Base-by-base conservation (phyloP, 805 yeast genomes). In the Candida coquimbonensis region DNA sequence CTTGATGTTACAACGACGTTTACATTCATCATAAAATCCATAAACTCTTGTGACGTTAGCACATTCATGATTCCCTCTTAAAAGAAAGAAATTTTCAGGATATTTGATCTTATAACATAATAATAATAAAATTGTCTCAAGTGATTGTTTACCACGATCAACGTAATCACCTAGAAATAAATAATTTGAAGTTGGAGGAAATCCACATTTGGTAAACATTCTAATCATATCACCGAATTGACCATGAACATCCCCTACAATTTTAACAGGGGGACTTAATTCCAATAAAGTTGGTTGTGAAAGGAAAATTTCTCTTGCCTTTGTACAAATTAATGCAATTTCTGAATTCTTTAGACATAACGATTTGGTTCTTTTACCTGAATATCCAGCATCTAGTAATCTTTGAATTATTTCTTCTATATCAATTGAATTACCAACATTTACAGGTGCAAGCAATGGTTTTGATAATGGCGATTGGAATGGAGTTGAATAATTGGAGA, bases 141-240 rank as follows among this genome's bases (percentile, higher is more conserved):
- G 72, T 27, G 96, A 87, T 73, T 93, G 98, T 65, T 90, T 89
- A 61, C 99, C 99, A 75, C 99, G 83, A 73, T 91, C 99, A 56
- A 91, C 99, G 64, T 91, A 91, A 74, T 91, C 99, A 54, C 99
- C 99, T 48, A 91, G 70, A 64, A 91, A 91, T 59, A 91, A 73
- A 72, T 91, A 91, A 73, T 91, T 91, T 19, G 98, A 95, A 67
- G 93, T 97, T 13, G 99, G 99, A 2, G 99, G 99, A 75, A 93
- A 91, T 3, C 98, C 99, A 59, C 99, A 97, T 64, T 91, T 90
- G 72, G 93, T 98, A 61, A 91, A 91, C 60, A 93, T 78, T 69
- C 99, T 84, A 65, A 91, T 77, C 60, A 91, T 78, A 69, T 91
- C 99, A 65, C 91, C 91, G 69, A 91, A 91, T 70, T 91, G 99